Evolutionary conservation across 1,284 basidiomycete species (phyloP).

Genomic region (Erythrobasidium hasegawianum): DNA sequence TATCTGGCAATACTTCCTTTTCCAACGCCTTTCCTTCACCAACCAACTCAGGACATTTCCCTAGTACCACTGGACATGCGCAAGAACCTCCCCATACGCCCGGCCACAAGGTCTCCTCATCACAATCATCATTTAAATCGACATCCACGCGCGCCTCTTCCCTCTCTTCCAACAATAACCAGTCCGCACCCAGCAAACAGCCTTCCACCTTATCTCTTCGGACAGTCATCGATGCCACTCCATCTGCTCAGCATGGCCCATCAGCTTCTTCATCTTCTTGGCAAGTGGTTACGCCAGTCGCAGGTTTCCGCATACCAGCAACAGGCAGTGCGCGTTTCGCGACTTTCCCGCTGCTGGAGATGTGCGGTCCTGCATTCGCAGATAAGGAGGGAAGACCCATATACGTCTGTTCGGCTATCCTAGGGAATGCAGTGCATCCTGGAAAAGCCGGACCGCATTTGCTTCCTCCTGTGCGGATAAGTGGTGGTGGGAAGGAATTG

Average conservation of each 20-base stretch:
- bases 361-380: constrained; percentile 34
- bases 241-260: constrained; percentile 1
- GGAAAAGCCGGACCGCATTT: constrained; percentile 32
- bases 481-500: constrained; percentile 24
- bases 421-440: constrained; percentile 30
- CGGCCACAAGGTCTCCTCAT: not conserved
- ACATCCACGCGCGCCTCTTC: not conserved
- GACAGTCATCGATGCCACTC: not conserved
- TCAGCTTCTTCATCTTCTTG: no score
- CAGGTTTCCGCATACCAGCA: constrained; percentile 25
- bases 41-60: no score
- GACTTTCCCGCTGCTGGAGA: constrained; percentile 23
- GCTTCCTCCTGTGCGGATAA: constrained; percentile 22
- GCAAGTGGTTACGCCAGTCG: constrained; percentile 20
- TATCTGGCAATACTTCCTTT: no score
- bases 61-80: not conserved
- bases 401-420: constrained; percentile 30
- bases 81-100: not conserved
- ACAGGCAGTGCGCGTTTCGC: constrained; percentile 12
- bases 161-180: not conserved
- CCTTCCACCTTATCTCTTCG: constrained; percentile 1
- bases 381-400: constrained; percentile 15
- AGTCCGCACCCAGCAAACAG: constrained; percentile 5
- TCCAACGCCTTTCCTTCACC: no score
- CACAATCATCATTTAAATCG: not conserved